phyloP scores from a whole-genome alignment of 164 flowering plant species.

The Buxus sempervirens region DNA sequence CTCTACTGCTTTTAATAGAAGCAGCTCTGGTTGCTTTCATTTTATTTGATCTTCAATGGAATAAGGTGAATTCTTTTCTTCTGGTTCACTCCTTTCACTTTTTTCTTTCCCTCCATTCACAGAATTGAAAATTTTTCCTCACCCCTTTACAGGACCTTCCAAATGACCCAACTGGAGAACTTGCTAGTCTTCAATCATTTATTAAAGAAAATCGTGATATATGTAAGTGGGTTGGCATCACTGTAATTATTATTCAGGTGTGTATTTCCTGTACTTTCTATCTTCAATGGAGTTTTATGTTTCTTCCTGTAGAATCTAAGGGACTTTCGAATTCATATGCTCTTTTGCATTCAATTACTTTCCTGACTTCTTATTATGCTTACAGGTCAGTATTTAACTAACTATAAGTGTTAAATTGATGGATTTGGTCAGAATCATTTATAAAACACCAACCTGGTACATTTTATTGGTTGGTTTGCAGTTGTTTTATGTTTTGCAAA shows the following conservation, averaged over 20 bases:
- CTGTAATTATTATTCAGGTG: conserved; percentile 65
- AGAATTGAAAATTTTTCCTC: background rate
- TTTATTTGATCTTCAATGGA: conserved; percentile 67
- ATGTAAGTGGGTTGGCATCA: conserved; percentile 69
- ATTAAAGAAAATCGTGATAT: conserved; percentile 51
- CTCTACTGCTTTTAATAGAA: conserved; percentile 51
- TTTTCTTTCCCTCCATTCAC: background rate
- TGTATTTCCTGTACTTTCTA: background rate
- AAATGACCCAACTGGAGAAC: conserved; percentile 77
- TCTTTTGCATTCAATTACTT: no score
- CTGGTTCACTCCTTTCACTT: background rate
- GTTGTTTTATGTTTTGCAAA: background rate
- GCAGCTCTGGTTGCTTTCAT: conserved; percentile 60
- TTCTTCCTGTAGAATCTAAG: background rate
- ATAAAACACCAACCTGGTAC: background rate
- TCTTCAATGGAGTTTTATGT: background rate
- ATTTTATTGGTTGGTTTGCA: background rate
- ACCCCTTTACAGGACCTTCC: conserved; percentile 61
- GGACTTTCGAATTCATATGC: background rate
- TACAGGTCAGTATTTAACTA: no score
- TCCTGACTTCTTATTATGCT: no score
- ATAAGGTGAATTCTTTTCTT: conserved; percentile 38
- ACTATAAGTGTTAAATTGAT: no score
- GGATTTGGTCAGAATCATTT: no score
- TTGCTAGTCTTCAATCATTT: conserved; percentile 47